Percentiles rank a stretch among this genome's conserved stretches.
Evolutionary conservation across 441 rosid species (phyloP).

Genomic region (Omphalea diandra): DNA sequence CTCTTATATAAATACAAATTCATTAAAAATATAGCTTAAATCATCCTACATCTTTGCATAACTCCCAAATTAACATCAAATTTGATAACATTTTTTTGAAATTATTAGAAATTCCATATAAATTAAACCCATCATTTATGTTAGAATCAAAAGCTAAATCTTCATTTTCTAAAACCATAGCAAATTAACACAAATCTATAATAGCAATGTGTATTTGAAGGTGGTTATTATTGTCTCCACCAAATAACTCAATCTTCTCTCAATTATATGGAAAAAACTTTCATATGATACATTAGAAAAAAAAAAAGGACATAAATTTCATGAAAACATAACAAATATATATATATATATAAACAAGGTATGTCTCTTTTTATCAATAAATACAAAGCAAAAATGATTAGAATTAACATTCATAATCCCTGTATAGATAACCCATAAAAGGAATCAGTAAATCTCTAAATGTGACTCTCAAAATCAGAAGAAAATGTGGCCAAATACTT

Average conservation of each 20-base stretch:
- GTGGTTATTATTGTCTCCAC: background rate
- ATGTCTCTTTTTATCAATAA: background rate
- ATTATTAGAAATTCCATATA: slow-evolving; percentile 14
- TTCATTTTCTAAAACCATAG: background rate
- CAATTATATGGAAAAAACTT: background rate
- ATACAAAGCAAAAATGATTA: background rate
- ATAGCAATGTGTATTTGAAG: slow-evolving; percentile 12
- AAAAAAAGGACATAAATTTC: background rate
- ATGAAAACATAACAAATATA: background rate
- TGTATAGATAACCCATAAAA: background rate
- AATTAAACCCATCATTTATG: background rate
- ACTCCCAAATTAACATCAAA: slow-evolving; percentile 10
- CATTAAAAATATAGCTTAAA: background rate
- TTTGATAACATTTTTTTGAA: slow-evolving; percentile 9
- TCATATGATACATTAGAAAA: background rate
- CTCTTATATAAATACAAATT: background rate
- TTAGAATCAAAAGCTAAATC: slow-evolving; percentile 14
- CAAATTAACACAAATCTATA: background rate
- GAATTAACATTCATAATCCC: background rate
- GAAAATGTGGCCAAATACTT: background rate
- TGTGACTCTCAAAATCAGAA: slow-evolving; percentile 5
- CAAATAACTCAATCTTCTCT: slow-evolving; percentile 8
- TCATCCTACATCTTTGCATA: background rate
- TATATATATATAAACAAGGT: too few species aligned
- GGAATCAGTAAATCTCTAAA: background rate